Percentiles rank a stretch among this genome's conserved stretches.
phyloP scores from a whole-genome alignment of 345 rosid species.

The Boechera stricta region DNA sequence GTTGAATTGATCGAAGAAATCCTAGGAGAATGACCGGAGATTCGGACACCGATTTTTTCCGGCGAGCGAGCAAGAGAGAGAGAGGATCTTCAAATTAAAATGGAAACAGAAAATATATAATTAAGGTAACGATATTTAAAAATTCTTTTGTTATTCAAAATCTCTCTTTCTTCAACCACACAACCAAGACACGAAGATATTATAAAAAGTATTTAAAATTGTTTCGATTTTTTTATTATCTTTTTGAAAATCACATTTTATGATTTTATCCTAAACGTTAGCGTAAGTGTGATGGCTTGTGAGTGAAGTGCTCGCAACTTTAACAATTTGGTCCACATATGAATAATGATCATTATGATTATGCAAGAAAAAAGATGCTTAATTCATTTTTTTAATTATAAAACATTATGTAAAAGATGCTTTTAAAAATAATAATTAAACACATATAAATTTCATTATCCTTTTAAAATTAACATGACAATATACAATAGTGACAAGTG shows the following conservation, averaged over 20 bases:
- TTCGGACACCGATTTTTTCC: not conserved
- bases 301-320: slow-evolving; percentile 38
- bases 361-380: not conserved
- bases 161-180: slow-evolving; percentile 13
- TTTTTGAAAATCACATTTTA: not conserved
- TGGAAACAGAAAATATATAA: not conserved
- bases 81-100: not conserved
- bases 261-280: slow-evolving; percentile 28
- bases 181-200: slow-evolving; percentile 24
- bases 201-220: not conserved
- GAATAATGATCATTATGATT: not conserved
- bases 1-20: slow-evolving; percentile 26
- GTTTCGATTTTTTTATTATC: not conserved
- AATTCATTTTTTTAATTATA: not conserved
- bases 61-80: slow-evolving; percentile 27
- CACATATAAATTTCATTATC: not conserved
- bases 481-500: not conserved
- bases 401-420: not conserved
- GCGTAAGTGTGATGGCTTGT: slow-evolving; percentile 33
- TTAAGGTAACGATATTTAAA: not conserved
- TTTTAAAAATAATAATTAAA: not conserved
- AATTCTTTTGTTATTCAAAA: slow-evolving; percentile 9
- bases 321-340: slow-evolving; percentile 1
- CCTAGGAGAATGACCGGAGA: slow-evolving; percentile 7
- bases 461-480: not conserved